Evolutionary conservation across 2,329 filamentous ascomycete genomes (phyloP).

Genomic region (Ampelomyces quisqualis): DNA sequence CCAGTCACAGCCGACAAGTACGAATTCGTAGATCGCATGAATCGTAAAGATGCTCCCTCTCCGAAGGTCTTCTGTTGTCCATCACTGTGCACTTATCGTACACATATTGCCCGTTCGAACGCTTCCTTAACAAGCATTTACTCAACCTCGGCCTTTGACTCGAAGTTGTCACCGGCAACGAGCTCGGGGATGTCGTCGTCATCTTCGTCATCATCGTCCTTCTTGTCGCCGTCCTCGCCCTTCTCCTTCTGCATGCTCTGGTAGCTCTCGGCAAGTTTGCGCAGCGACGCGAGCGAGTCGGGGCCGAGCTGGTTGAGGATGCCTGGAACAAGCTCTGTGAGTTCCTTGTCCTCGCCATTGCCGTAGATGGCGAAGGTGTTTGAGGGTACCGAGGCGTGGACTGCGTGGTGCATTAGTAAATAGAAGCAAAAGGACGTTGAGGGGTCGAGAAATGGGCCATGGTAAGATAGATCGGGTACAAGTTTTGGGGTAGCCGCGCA

Average conservation of each 20-base stretch:
- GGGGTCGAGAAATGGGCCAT: too few relatives aligned
- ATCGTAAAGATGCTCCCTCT: constrained; percentile 20
- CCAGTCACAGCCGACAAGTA: constrained; percentile 32
- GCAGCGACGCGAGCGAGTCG: constrained; percentile 94
- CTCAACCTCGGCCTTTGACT: constrained; percentile 83
- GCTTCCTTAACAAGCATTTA: constrained; percentile 50
- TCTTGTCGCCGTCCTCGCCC: constrained; percentile 71
- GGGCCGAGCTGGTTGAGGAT: constrained; percentile 99
- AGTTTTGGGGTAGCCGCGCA: too few relatives aligned
- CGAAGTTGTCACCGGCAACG: constrained; percentile 96
- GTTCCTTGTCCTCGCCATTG: constrained; percentile 98
- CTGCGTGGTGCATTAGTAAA: constrained; percentile 51
- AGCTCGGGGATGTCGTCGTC: constrained; percentile 94
- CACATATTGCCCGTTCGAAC: constrained; percentile 15
- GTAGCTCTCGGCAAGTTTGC: constrained; percentile 99
- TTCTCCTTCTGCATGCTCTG: constrained; percentile 97
- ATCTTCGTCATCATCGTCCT: constrained; percentile 60
- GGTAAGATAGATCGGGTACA: too few relatives aligned
- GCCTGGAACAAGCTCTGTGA: constrained; percentile 97
- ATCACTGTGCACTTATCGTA: constrained; percentile 20
- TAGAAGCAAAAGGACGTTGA: not conserved
- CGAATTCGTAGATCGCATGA: constrained; percentile 16
- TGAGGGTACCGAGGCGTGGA: constrained; percentile 93
- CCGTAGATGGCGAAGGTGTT: constrained; percentile 99
- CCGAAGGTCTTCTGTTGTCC: constrained; percentile 27